These are phyloP conservation scores for Dichomitus squalens DNA, from an alignment of 1,284 basidiomycete genomes.

Conservation along the genomic window DNA sequence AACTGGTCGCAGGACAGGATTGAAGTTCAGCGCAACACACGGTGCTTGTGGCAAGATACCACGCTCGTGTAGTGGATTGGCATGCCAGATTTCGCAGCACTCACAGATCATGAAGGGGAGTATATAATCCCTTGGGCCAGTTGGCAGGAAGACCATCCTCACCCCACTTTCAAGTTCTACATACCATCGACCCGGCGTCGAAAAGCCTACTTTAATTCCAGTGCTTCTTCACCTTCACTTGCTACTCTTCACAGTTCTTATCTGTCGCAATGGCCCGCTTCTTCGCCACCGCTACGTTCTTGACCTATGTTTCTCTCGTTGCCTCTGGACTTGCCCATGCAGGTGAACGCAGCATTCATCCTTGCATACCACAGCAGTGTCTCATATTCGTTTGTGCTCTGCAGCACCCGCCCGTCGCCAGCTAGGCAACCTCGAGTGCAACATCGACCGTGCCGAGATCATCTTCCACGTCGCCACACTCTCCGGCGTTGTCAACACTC, in stretches of 20 bases:
- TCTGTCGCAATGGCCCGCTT: constrained; percentile 7
- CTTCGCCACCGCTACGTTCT: constrained; percentile 1
- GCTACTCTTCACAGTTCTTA: neutral
- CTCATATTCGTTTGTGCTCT: neutral
- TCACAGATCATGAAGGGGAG: neutral
- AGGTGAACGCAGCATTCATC: neutral
- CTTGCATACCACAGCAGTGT: neutral
- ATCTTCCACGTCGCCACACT: constrained; percentile 23
- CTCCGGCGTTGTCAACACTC: constrained; percentile 7
- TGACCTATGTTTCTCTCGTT: neutral
- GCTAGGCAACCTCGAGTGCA: constrained; percentile 27
- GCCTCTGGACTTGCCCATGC: neutral
- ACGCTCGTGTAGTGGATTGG: too few relatives aligned
- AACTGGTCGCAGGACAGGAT: neutral
- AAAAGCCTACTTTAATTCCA: neutral
- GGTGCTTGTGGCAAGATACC: too few relatives aligned
- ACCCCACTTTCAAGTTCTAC: neutral
- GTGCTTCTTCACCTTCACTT: neutral
- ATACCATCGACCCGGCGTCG: neutral
- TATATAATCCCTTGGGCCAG: neutral
- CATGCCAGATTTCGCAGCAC: neutral
- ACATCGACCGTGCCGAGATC: constrained; percentile 29
- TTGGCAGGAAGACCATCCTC: neutral
- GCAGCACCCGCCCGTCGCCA: constrained; percentile 22
- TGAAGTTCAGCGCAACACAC: neutral